Evolutionary conservation across 2,329 filamentous ascomycete species (phyloP), one percentile per base, ranked within the genome.

Genomic region (Hymenoscyphus fraxineus): DNA sequence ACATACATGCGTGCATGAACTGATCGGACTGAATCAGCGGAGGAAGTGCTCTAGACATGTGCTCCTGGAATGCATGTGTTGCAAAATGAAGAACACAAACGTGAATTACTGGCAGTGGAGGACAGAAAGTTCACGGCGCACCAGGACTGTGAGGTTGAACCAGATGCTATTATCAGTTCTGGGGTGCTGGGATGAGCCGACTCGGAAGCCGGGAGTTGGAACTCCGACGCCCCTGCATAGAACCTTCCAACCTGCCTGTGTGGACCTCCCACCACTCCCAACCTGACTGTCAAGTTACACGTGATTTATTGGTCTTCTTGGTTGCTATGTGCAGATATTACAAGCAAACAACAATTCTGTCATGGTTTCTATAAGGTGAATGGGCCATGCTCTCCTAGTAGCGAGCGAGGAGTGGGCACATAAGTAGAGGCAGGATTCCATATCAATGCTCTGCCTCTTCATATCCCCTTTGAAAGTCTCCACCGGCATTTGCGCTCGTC

Each of bases 11-110:
- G 9, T 35, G 2, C 35, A 54, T 54, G 47, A 22, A 12, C n/a
- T 54, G 19, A 27, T 54, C 47, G 13, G 22, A 54, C 47, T 3
- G 47, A 54, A 54, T 54, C 22, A 19, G 19, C 3, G 38, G 27
- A 44, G 22, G 38, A 22, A 31, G 31, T 44, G n/a, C 38, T 16
- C 31, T 68, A 64, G 65, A 67, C 70, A 72, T 72, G 62, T 61
- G 67, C 60, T 57, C 66, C 54, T 56, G 62, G 55, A 19, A 63
- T 57, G 22, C 32, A 61, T 55, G 6, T 55, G 55, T 57, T 56
- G 32, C 51, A 38, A 41, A 59, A 31, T n/a, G 16, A 40, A 59
- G 41, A 13, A 51, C 44, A 35, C 16, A 3, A 38, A 55, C n/a
- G n/a, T 13, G 19, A 54, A 63, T 22, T 39, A 22, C 47, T 15